Evolutionary conservation across 2,329 filamentous ascomycete genomes (phyloP).

Genomic region (Botrytis byssoidea): DNA sequence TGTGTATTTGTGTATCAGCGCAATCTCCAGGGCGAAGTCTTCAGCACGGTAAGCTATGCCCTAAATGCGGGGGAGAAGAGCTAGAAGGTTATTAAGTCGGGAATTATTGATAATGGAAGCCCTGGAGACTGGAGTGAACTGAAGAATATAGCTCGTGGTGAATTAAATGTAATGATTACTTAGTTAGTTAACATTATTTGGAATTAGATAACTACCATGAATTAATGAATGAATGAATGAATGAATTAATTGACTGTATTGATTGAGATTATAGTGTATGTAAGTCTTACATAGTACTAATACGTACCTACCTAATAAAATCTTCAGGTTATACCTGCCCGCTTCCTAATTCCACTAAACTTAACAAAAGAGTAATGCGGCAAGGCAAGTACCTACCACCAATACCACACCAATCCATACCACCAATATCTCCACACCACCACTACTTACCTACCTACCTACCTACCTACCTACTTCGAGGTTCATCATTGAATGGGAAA

Average conservation of each 20-base stretch:
- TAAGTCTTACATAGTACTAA: not conserved
- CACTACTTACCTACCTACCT: too few species aligned
- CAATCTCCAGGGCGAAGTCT: not conserved
- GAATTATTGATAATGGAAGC: not conserved
- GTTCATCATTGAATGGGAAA: not conserved
- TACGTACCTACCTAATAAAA: not conserved
- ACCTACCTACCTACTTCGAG: not conserved
- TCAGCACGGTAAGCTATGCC: not conserved
- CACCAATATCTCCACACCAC: not conserved
- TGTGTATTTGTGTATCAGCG: not conserved
- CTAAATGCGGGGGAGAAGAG: not conserved
- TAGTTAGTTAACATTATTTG: too few species aligned
- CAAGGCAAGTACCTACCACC: not conserved
- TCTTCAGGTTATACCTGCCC: not conserved
- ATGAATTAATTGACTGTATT: too few species aligned
- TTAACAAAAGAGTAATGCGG: not conserved
- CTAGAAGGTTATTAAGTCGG: not conserved
- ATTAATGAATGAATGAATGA: too few species aligned
- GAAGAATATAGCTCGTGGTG: too few species aligned
- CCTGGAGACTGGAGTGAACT: too few species aligned
- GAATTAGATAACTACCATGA: not conserved
- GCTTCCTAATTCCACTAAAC: not conserved
- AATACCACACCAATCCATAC: not conserved
- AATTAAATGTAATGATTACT: too few species aligned
- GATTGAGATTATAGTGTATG: too few species aligned